Conservation (phyloP, 768 basidiomycete genomes). For the Boletus pseudopeckii region DNA sequence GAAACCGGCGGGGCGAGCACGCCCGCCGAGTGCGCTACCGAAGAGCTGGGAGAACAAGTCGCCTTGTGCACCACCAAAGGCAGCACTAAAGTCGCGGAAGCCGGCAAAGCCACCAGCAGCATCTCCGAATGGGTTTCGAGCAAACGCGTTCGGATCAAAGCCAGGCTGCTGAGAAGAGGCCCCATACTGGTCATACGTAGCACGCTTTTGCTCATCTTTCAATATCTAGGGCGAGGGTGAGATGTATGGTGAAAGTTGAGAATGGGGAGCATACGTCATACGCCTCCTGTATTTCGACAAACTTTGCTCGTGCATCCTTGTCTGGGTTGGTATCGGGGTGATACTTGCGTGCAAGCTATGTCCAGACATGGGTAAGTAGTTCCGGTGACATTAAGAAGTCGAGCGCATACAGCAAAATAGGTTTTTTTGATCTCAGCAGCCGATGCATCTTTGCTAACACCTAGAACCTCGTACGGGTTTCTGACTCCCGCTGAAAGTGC, state of each 20-base stretch:
- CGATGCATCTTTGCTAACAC: slow-evolving; percentile 79
- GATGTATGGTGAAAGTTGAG: slow-evolving; percentile 14
- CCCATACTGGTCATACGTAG: slow-evolving; percentile 89
- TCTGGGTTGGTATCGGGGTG: slow-evolving; percentile 98
- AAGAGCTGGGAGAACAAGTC: slow-evolving; percentile 90
- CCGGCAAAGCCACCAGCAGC: slow-evolving; percentile 60
- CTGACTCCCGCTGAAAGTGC: slow-evolving; percentile 52
- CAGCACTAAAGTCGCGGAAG: slow-evolving; percentile 66
- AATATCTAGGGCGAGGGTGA: slow-evolving; percentile 56
- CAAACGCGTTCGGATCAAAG: slow-evolving; percentile 88
- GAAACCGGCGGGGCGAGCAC: slow-evolving; percentile 40
- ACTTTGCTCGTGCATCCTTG: slow-evolving; percentile 85
- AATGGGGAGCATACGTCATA: slow-evolving; percentile 72
- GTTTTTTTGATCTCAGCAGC: slow-evolving; percentile 93
- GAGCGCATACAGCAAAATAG: slow-evolving; percentile 79
- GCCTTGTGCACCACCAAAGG: slow-evolving; percentile 52
- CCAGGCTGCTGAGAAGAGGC: slow-evolving; percentile 89
- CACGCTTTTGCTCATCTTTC: slow-evolving; percentile 92
- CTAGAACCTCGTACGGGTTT: slow-evolving; percentile 90
- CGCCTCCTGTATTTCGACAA: slow-evolving; percentile 94
- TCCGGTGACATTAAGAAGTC: slow-evolving; percentile 7
- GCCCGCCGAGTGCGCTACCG: slow-evolving; percentile 57
- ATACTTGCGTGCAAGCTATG: slow-evolving; percentile 92
- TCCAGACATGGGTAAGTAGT: slow-evolving; percentile 14
- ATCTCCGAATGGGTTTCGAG: slow-evolving; percentile 48